Base-by-base conservation (phyloP, 2,329 filamentous ascomycete genomes). In the Knoxdaviesia proteae region DNA sequence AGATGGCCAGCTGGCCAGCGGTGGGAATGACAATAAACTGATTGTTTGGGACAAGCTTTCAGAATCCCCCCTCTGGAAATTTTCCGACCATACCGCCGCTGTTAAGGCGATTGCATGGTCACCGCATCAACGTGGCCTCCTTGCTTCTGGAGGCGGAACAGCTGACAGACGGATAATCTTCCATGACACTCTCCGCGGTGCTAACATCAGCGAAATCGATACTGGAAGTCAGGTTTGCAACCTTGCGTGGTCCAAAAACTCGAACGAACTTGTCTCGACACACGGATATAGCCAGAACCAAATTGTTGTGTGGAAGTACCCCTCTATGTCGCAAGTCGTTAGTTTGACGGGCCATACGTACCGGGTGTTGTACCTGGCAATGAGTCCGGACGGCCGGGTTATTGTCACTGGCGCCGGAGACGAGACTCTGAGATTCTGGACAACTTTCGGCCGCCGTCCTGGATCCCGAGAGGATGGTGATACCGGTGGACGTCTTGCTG, bases 221-320 rank as follows among this genome's bases (percentile, higher is more conserved):
- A 98, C 90, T 0, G 90, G 90, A 41, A 94, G 84, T 53, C 90
- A 98, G 59, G 90, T 98, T n/a, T 98, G 90, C 63, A 98, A 98
- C 55, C 68, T 98, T 38, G 83, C 87, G 4, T 98, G 92, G 87
- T 90, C 81, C 11, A 93, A 92, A 55, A 94, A 94, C 58, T 94
- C 84, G 6, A 94, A 94, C 56, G 90, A 98, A 59, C 86, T 98
- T 45, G 88, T 98, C 43, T 88, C 81, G 41, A 98, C 90, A 1
- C 90, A 98, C 55, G 90, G 90, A 6, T 98, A 94, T 63, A 88
- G 80, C 51, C 90, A 98, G 56, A 94, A 98, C 57, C 90, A 96
- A 59, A 94, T 98, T 52, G 88, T 96, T 35, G 84, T 98, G 44
- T 98, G 90, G 90, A 98, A 98, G 56, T 98, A 98, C 55, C 90